phyloP scores from a whole-genome alignment of 495 filamentous ascomycete species.

The Antarctomyces pellizariae region DNA sequence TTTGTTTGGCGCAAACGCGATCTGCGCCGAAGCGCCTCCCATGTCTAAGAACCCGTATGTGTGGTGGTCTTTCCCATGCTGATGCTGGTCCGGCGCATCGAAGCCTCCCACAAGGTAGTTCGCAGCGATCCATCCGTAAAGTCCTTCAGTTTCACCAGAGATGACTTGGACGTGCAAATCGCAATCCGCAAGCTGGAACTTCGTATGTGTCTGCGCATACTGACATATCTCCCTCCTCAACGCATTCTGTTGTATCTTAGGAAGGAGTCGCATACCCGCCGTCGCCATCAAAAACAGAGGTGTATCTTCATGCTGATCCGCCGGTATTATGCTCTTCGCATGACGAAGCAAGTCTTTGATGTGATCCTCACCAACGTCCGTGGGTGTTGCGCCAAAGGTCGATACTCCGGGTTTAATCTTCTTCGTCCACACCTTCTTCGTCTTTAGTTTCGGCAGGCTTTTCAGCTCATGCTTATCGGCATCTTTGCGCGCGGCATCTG shows the following conservation, averaged over 20 bases:
- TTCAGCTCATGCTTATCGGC: slow-evolving; percentile 35
- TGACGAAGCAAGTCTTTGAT: slow-evolving; percentile 58
- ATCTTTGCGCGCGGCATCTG: slow-evolving; percentile 35
- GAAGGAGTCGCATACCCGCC: slow-evolving; percentile 88
- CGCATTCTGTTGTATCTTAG: slow-evolving; percentile 39
- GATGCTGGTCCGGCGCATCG: slow-evolving; percentile 48
- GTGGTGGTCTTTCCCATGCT: slow-evolving; percentile 64
- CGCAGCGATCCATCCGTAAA: slow-evolving; percentile 98
- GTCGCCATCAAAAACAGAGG: slow-evolving; percentile 91
- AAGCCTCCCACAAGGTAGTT: slow-evolving; percentile 95
- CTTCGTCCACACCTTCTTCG: slow-evolving; percentile 72
- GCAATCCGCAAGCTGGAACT: slow-evolving; percentile 80
- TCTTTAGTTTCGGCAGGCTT: slow-evolving; percentile 54
- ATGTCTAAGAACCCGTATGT: slow-evolving; percentile 98
- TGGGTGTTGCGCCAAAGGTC: slow-evolving; percentile 57
- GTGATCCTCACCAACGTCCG: slow-evolving; percentile 59
- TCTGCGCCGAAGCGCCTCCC: slow-evolving; percentile 92
- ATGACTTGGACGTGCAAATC: slow-evolving; percentile 83
- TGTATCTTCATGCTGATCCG: slow-evolving; percentile 53
- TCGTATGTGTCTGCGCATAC: slow-evolving; percentile 54
- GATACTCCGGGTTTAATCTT: slow-evolving; percentile 88
- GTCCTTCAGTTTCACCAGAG: slow-evolving; percentile 82
- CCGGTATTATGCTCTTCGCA: slow-evolving; percentile 61
- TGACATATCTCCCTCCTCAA: slow-evolving; percentile 62
- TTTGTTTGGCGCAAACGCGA: slow-evolving; percentile 85